phyloP scores from a whole-genome alignment of 352 stramenopile genomes.

The Pythium oligandrum region DNA sequence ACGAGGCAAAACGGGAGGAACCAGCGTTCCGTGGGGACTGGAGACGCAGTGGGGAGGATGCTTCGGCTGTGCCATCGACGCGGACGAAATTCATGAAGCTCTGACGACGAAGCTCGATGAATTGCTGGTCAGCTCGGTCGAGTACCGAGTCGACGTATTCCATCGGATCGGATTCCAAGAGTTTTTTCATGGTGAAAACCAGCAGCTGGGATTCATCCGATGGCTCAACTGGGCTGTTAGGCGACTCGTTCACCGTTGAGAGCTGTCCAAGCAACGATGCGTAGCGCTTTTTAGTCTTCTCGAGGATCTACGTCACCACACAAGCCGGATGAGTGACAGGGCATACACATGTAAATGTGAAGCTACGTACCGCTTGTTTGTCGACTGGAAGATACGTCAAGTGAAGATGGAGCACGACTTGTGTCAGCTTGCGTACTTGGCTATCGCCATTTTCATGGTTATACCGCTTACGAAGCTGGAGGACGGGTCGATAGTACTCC shows the following conservation, averaged over 20 bases:
- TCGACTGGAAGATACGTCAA: slow-evolving; percentile 29
- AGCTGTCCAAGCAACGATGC: neutral
- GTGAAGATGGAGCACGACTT: slow-evolving; percentile 35
- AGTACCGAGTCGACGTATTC: slow-evolving; percentile 43
- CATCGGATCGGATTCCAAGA: slow-evolving; percentile 36
- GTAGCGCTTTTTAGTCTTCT: slow-evolving; percentile 34
- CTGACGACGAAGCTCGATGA: slow-evolving; percentile 32
- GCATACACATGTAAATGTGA: neutral
- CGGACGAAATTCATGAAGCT: slow-evolving; percentile 23
- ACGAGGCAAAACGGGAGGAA: slow-evolving; percentile 35
- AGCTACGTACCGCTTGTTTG: slow-evolving; percentile 25
- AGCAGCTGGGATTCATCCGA: slow-evolving; percentile 3
- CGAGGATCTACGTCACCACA: slow-evolving; percentile 45
- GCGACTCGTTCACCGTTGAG: too few relatives aligned
- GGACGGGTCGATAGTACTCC: slow-evolving; percentile 39
- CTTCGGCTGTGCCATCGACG: slow-evolving; percentile 19
- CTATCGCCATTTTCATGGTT: slow-evolving; percentile 17
- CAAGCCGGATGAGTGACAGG: slow-evolving; percentile 7
- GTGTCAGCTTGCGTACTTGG: slow-evolving; percentile 33
- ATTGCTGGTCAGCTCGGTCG: slow-evolving; percentile 31
- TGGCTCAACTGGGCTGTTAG: too few relatives aligned
- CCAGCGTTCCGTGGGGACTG: slow-evolving; percentile 16
- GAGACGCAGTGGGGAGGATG: slow-evolving; percentile 17
- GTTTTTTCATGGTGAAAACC: slow-evolving; percentile 29
- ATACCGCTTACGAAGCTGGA: slow-evolving; percentile 24